phyloP scores from a whole-genome alignment of 75 land plant genomes.

The Adiantum capillusveneris region DNA sequence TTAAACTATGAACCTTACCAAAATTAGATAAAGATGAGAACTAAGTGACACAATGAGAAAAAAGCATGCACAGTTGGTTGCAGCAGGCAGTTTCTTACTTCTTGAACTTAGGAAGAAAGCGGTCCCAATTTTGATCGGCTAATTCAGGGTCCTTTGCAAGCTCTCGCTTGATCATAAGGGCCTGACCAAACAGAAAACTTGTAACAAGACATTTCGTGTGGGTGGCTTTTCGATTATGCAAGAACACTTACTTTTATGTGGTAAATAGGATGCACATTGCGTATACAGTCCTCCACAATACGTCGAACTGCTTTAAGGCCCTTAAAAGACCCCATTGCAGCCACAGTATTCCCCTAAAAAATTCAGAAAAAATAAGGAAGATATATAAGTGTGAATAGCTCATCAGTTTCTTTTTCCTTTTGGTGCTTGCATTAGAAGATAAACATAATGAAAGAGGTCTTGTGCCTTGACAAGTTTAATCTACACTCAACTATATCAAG shows the following conservation, averaged over 20 bases:
- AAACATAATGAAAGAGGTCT: too few relatives aligned
- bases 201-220: too few relatives aligned
- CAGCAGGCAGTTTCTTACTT: conserved; percentile 39
- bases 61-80: not conserved
- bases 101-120: conserved; percentile 92
- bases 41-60: too few relatives aligned
- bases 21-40: too few relatives aligned
- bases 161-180: conserved; percentile 74
- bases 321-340: conserved; percentile 95
- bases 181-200: conserved; percentile 28
- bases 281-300: conserved; percentile 92
- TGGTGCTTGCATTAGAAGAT: too few relatives aligned
- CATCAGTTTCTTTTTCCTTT: too few relatives aligned
- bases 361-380: not conserved
- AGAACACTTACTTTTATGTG: conserved; percentile 61
- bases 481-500: too few relatives aligned
- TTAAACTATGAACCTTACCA: too few relatives aligned
- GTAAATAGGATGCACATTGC: conserved; percentile 79
- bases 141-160: conserved; percentile 81
- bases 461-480: too few relatives aligned
- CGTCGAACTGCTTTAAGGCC: conserved; percentile 83
- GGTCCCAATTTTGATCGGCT: conserved; percentile 85
- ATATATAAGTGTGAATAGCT: not conserved
- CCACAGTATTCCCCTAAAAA: conserved; percentile 80
- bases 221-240: too few relatives aligned